Base-by-base conservation (phyloP, 208 protist genomes). In the Crithidia fasciculata region DNA sequence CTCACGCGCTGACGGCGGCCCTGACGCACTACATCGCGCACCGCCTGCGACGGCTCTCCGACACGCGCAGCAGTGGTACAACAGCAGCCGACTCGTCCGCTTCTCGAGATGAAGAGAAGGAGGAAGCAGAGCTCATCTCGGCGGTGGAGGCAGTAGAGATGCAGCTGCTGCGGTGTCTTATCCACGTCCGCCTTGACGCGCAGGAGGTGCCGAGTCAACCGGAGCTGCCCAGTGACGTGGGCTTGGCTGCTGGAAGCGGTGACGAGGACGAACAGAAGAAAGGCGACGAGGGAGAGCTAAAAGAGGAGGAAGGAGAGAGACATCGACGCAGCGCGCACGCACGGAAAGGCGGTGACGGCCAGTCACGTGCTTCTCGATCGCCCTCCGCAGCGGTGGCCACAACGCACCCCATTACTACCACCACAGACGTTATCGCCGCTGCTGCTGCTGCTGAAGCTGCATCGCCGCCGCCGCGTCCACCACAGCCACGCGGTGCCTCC, bases 141-240 rank as follows among this genome's bases (percentile, higher is more conserved):
- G 60, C 44, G 13, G 37, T 52, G 39, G 28, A 70, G 40, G 52
- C 19, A 0, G 45, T 66, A 0, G 74, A 80, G 36, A 43, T 19
- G 0, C 39, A 64, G 36, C 69, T 80, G 28, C 55, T 80, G 55
- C 74, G 63, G 10, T 80, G 74, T n/a, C 61, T 80, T 3, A n/a
- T 80, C 18, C 67, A 71, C 19, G 74, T 80, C 0, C 45, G 66
- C 8, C 47, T 80, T 6, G 52, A 44, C 1, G 55, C 74, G 12
- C 19, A 5, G 10, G 37, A 64, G 37, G 13, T 80, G 36, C 74
- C 74, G 7, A 19, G 9, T 49, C 68, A 66, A 47, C 68, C 74
- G n/a, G 74, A 74, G 55, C 40, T 80, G 45, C 49, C 67, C 4
- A 62, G 68, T 13, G 68, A 65, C 5, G 41, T 40, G 40, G 39